Base-by-base conservation (phyloP, 306 rosid genomes). In the Crotalaria pallida region DNA sequence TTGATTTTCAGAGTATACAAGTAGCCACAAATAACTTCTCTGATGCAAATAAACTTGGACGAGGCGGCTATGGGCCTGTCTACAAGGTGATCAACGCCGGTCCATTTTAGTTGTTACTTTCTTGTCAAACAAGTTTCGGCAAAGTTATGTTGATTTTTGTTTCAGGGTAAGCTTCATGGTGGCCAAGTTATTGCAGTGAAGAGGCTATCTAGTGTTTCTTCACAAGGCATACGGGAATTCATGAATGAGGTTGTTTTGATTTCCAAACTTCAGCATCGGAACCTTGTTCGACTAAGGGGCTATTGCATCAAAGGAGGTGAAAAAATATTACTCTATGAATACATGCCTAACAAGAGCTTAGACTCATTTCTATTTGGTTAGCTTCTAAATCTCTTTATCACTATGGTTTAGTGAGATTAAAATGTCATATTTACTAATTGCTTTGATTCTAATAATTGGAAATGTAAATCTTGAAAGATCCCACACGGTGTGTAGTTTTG, bases 51-150 rank as follows among this genome's bases (percentile, higher is more conserved):
- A 78, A 67, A 53, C 65, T 84, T 1, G 85, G 85, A 43, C 67
- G 24, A n/a, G 85, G 85, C n/a, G 88, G 88, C 3, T 81, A 75
- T 23, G 86, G 88, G 7, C 76, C 84, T 33, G 82, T 84, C 33
- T 84, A 71, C 74, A 78, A 78, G 82, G 82, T 75, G 3, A 59
- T 12, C 8, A 10, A 18, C 7, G 26, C 10, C 0, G 4, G 1
- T 16, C 12, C 16, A 7, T 2, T 71, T 0, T 13, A 55, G 2
- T 12, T 26, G 16, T 10, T 9, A 36, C 10, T 3, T 0, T 48
- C 19, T n/a, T 10, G 2, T 15, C 5, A 7, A 50, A 0, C 57
- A 22, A 19, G 47, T 10, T 47, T 18, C 0, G 0, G 11, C 26
- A 4, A 13, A 15, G 16, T 18, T 1, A 9, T 13, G 12, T 19